These are phyloP conservation scores for Phytophthora multivora DNA, from an alignment of 352 stramenopile species.

Conservation along the genomic window DNA sequence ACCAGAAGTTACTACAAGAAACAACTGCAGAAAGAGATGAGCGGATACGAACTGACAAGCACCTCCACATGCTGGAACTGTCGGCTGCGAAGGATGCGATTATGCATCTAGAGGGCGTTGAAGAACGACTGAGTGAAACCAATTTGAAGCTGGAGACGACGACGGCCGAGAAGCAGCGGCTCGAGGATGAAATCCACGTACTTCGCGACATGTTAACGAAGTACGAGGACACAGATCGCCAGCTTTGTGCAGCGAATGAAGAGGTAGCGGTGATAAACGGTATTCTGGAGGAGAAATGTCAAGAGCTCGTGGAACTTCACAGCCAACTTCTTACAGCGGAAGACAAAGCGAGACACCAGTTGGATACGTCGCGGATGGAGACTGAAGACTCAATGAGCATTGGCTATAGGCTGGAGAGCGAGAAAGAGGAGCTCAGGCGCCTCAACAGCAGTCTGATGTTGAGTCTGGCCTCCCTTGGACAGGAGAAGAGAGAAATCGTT, in stretches of 20 bases:
- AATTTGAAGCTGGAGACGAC: slow-evolving; percentile 17
- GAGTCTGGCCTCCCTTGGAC: slow-evolving; percentile 21
- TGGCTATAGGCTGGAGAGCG: neutral
- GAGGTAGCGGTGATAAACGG: slow-evolving; percentile 15
- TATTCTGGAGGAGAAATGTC: slow-evolving; percentile 20
- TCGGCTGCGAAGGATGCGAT: slow-evolving; percentile 45
- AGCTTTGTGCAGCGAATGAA: slow-evolving; percentile 22
- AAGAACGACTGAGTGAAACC: slow-evolving; percentile 26
- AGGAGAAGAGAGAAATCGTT: slow-evolving; percentile 31
- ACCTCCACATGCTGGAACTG: slow-evolving; percentile 54
- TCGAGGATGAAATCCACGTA: slow-evolving; percentile 16
- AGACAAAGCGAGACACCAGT: slow-evolving; percentile 7
- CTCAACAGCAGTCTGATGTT: slow-evolving; percentile 1
- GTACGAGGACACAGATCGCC: slow-evolving; percentile 14
- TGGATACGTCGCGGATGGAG: slow-evolving; percentile 17
- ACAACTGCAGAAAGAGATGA: slow-evolving; percentile 49
- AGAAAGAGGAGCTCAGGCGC: slow-evolving; percentile 8
- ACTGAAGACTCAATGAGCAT: slow-evolving; percentile 21
- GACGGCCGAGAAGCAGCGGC: slow-evolving; percentile 17
- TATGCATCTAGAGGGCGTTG: slow-evolving; percentile 44
- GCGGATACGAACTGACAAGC: slow-evolving; percentile 46
- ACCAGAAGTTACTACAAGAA: slow-evolving; percentile 38
- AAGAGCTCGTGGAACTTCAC: slow-evolving; percentile 5
- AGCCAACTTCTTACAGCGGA: slow-evolving; percentile 7
- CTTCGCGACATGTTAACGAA: slow-evolving; percentile 16